phyloP scores from a whole-genome alignment of 352 stramenopile species.

The Phytophthora boehmeriae region DNA sequence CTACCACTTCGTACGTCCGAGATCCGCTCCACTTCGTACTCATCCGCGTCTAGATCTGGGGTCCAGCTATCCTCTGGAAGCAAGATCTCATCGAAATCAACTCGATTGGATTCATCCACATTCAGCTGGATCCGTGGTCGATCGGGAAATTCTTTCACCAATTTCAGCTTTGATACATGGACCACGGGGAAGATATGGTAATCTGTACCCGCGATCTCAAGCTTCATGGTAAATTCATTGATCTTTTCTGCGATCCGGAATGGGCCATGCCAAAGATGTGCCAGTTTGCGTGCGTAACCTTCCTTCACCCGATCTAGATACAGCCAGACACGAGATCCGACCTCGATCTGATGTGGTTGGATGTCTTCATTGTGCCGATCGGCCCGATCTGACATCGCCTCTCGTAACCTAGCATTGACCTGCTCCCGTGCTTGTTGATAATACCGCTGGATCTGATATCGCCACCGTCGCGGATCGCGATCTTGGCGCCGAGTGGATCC shows the following conservation, averaged over 20 bases:
- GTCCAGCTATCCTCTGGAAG: constrained; percentile 16
- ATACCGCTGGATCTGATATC: constrained; percentile 9
- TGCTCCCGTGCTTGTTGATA: constrained; percentile 5
- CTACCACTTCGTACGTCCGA: neutral
- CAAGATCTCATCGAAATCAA: constrained; percentile 28
- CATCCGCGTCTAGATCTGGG: neutral
- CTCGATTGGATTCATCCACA: neutral
- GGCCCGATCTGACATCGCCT: neutral
- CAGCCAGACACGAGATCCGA: neutral
- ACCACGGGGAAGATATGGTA: constrained; percentile 26
- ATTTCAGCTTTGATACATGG: constrained; percentile 32
- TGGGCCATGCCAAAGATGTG: constrained; percentile 30
- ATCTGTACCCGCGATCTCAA: neutral
- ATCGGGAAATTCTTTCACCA: neutral
- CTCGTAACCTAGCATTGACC: neutral
- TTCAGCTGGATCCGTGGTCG: constrained; percentile 2
- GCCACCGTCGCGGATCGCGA: neutral
- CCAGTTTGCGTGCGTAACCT: constrained; percentile 5
- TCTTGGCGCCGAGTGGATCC: neutral
- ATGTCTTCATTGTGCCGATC: constrained; percentile 1
- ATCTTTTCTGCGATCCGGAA: constrained; percentile 26
- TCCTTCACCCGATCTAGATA: constrained; percentile 11
- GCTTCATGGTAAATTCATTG: neutral
- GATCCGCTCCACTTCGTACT: constrained; percentile 17
- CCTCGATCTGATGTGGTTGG: constrained; percentile 3